A percentile compares a stretch with the other conserved stretches of the same genome.
Evolutionary conservation across 768 basidiomycete species (phyloP).

Genomic region (Sistotremastrum niveocremeum): DNA sequence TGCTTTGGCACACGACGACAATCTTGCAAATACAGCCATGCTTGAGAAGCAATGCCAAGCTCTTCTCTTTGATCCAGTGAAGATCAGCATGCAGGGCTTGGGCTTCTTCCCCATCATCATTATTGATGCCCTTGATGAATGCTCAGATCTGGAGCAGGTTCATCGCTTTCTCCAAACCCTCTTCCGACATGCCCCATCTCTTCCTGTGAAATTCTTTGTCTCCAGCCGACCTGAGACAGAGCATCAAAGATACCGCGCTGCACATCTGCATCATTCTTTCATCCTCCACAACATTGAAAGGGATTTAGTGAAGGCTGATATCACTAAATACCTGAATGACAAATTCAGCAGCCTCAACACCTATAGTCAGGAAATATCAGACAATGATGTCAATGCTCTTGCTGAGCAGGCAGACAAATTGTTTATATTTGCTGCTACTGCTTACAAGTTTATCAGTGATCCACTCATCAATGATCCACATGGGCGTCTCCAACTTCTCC

Average conservation of each 20-base stretch:
- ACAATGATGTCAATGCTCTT: too few relatives aligned
- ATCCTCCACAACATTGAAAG: not conserved
- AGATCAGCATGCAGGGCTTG: too few relatives aligned
- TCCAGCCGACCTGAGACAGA: constrained; percentile 3
- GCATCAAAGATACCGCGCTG: too few relatives aligned
- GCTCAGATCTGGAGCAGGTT: constrained; percentile 6
- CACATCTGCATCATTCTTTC: not conserved
- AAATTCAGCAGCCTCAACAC: too few relatives aligned
- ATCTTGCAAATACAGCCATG: too few relatives aligned
- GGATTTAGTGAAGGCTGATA: not conserved
- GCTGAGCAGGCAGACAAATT: not conserved
- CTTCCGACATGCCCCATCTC: not conserved
- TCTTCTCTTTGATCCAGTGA: too few relatives aligned
- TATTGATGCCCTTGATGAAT: constrained; percentile 14
- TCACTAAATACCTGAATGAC: not conserved
- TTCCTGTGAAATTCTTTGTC: constrained; percentile 5
- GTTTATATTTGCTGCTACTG: constrained; percentile 1
- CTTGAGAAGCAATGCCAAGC: too few relatives aligned
- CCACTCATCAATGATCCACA: too few relatives aligned
- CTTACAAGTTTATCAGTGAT: not conserved
- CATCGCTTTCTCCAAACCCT: constrained; percentile 7
- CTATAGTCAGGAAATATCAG: too few relatives aligned
- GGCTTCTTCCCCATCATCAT: too few relatives aligned
- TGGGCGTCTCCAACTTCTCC: too few relatives aligned
- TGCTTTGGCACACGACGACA: too few relatives aligned